Evolutionary conservation across 73 alveolate genomes (phyloP).

Genomic region (Paramecium octaurelia): DNA sequence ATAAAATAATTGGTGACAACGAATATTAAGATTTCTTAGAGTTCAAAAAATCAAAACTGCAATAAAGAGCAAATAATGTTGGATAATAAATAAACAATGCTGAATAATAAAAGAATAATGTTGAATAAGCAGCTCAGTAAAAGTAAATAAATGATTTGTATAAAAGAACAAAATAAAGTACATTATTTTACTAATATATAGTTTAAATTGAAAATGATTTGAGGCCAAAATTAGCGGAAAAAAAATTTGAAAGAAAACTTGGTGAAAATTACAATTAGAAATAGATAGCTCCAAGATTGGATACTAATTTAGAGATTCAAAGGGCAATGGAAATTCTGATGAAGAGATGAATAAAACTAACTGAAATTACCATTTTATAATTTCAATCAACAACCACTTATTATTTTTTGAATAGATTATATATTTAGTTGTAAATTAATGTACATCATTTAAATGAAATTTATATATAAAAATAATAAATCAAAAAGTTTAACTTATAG

Average conservation of each 20-base stretch:
- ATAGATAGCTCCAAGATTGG: background rate
- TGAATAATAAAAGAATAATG: background rate
- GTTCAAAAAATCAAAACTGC: background rate
- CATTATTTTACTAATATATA: background rate
- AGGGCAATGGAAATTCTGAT: background rate
- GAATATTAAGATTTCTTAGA: slow-evolving; percentile 3
- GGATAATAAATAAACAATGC: background rate
- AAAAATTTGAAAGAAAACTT: background rate
- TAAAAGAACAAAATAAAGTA: background rate
- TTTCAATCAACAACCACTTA: background rate
- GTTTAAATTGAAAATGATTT: background rate
- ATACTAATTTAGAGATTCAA: background rate
- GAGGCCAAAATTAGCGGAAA: background rate
- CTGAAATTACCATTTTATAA: background rate
- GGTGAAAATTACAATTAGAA: slow-evolving; percentile 5
- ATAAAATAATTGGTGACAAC: background rate
- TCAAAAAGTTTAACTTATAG: background rate
- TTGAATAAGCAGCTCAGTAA: background rate
- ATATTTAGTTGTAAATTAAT: too few species aligned
- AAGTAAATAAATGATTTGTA: background rate
- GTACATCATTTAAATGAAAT: background rate
- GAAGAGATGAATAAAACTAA: background rate
- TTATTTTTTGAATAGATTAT: too few species aligned
- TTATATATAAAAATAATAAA: background rate
- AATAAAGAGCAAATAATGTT: background rate